Base-by-base conservation (phyloP, 2,329 filamentous ascomycete species). In the Cadophora malorum region DNA sequence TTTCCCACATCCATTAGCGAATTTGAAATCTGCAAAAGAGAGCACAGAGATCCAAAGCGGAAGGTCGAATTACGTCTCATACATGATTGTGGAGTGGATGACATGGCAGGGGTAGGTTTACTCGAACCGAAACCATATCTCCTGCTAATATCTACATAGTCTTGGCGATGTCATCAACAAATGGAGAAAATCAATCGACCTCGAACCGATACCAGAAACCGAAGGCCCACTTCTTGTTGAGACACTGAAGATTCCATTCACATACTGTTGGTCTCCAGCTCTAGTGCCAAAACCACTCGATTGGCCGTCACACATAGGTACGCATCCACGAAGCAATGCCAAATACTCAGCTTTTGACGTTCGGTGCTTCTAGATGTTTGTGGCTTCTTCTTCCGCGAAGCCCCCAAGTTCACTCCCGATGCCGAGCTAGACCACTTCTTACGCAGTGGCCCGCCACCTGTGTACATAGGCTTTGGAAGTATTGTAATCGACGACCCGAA, bases 351-450 rank as follows among this genome's bases (percentile, higher is more conserved):
- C 49, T 8, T 21, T 25, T 35, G 16, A 35, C 23, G 21, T 21
- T 16, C 9, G 7, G 23, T 41, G 4, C 1, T 50, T 38, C 7
- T 50, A 69, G 67, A 92, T 74, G 86, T 93, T 19, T 88, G 90
- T 2, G 91, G 92, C 35, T 94, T 94, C 74, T 90, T 93, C 7
- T 94, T 93, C 73, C 83, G 92, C 0, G 89, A 92, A 64, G 78
- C 81, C 9, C 83, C 84, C 1, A 74, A 85, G 0, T 86, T 85
- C 63, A 84, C 61, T 19, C 71, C 72, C 62, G 33, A 63, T 14
- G 55, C 67, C 19, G 67, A 69, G 14, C 61, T 73, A 6, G 67
- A 62, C 14, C 47, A 65, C 12, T 74, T 74, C 45, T 38, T 74
- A 2, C 62, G 38, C 12, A 61, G 59, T 12, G 72, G 72, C n/a